Evolutionary conservation across 108 stramenopile genomes (phyloP).

Genomic region (Nitzschia sp.): DNA sequence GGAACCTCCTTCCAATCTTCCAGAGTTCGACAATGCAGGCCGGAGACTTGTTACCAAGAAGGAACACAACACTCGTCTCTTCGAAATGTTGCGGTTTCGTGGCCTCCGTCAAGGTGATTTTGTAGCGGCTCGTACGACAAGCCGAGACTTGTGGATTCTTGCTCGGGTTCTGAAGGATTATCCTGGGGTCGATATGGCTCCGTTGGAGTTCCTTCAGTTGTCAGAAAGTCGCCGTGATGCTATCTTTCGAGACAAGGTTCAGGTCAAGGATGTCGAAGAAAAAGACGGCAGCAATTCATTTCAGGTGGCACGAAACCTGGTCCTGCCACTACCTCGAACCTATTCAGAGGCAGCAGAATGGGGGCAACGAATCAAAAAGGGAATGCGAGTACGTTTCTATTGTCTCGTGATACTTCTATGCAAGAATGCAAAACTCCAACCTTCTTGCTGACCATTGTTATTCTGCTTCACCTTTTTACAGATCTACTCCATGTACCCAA

Average conservation of each 20-base stretch:
- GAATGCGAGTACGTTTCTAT: conserved; percentile 8
- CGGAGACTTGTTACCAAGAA: conserved; percentile 55
- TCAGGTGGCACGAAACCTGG: conserved; percentile 40
- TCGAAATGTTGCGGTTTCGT: conserved; percentile 62
- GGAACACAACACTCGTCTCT: conserved; percentile 55
- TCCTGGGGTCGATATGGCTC: conserved; percentile 13
- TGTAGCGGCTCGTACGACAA: conserved; percentile 57
- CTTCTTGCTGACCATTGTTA: no score
- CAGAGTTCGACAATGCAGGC: conserved; percentile 46
- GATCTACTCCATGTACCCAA: conserved; percentile 80
- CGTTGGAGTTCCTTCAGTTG: conserved; percentile 55
- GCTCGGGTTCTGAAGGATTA: conserved; percentile 63
- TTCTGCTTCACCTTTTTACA: conserved; percentile 11
- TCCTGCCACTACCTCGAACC: conserved; percentile 68
- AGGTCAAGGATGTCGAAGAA: conserved; percentile 70
- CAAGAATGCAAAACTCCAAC: no score
- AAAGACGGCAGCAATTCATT: conserved; percentile 34
- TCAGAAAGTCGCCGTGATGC: conserved; percentile 52
- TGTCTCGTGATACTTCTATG: no score
- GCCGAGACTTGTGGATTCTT: conserved; percentile 73
- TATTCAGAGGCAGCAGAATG: conserved; percentile 69
- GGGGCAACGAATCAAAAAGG: conserved; percentile 32
- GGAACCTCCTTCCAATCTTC: conserved; percentile 25
- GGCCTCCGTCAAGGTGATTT: conserved; percentile 61
- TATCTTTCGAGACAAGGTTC: conserved; percentile 59